These are phyloP conservation scores for Phyllosticta paracitricarpa DNA, from an alignment of 2,329 filamentous ascomycete species.

Conservation along the genomic window DNA sequence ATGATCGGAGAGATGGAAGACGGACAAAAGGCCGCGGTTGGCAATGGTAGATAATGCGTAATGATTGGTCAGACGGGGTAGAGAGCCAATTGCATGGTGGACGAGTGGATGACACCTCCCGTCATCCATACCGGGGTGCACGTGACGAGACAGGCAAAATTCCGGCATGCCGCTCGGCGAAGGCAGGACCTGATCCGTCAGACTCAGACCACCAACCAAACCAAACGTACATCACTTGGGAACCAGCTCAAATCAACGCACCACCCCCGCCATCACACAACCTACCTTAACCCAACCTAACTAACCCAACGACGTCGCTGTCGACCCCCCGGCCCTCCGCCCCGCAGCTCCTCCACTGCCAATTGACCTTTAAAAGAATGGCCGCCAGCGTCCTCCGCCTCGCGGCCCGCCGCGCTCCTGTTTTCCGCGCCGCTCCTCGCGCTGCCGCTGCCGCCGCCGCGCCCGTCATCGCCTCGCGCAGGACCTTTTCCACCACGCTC, in stretches of 20 bases:
- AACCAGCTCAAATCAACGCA: slow-evolving; percentile 8
- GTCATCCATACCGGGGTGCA: background rate
- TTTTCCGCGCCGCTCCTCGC: slow-evolving; percentile 45
- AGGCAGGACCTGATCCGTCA: slow-evolving; percentile 1
- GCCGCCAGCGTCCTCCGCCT: slow-evolving; percentile 60
- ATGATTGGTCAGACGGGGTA: background rate
- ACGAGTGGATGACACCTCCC: background rate
- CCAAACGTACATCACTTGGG: slow-evolving; percentile 3
- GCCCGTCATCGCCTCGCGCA: slow-evolving; percentile 11
- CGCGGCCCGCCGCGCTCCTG: slow-evolving; percentile 52
- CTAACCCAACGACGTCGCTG: slow-evolving; percentile 9
- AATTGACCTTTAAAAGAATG: slow-evolving; percentile 36
- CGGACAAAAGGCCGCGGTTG: background rate
- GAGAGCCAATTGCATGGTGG: background rate
- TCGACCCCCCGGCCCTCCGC: slow-evolving; percentile 8
- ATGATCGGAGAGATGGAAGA: background rate
- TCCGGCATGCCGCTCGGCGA: slow-evolving; percentile 3
- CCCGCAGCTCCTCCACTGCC: slow-evolving; percentile 1
- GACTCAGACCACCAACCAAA: slow-evolving; percentile 5
- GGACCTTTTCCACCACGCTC: slow-evolving; percentile 43
- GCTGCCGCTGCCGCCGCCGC: slow-evolving; percentile 11
- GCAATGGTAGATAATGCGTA: slow-evolving; percentile 3
- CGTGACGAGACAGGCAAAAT: slow-evolving; percentile 2
- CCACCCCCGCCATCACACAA: slow-evolving; percentile 17
- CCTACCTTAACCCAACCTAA: background rate